Percentiles rank a stretch among this genome's conserved stretches.
phyloP scores from a whole-genome alignment of 2,329 filamentous ascomycete species.

The Neurospora crassa region DNA sequence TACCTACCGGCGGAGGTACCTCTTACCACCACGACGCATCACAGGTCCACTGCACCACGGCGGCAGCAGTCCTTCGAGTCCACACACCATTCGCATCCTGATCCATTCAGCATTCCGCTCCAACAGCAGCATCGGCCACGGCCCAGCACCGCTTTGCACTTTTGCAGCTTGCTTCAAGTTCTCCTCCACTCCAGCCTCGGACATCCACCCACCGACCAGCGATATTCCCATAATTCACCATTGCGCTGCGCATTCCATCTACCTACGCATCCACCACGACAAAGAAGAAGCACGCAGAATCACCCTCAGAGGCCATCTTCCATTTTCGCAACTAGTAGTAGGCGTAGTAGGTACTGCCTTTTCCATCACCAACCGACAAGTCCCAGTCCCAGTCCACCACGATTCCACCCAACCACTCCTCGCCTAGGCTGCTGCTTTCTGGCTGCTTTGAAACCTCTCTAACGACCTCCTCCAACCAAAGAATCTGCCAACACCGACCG shows the following conservation, averaged over 20 bases:
- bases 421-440: background rate
- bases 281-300: background rate
- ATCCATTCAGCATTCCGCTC: background rate
- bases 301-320: background rate
- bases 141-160: background rate
- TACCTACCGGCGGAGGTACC: background rate
- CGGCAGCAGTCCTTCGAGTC: background rate
- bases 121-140: background rate
- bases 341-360: background rate
- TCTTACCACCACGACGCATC: background rate
- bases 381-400: background rate
- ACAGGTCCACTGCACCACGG: background rate
- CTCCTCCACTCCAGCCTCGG: background rate
- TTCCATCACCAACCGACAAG: background rate
- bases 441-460: constrained; percentile 1
- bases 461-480: background rate
- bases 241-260: background rate
- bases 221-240: background rate
- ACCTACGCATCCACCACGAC: background rate
- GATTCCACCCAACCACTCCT: background rate
- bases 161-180: background rate
- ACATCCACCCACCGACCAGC: background rate
- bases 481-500: background rate
- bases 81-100: background rate
- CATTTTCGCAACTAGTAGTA: background rate